These are phyloP conservation scores for Fusarium sulawesiense DNA, from an alignment of 2,329 filamentous ascomycete species.

Conservation along the genomic window DNA sequence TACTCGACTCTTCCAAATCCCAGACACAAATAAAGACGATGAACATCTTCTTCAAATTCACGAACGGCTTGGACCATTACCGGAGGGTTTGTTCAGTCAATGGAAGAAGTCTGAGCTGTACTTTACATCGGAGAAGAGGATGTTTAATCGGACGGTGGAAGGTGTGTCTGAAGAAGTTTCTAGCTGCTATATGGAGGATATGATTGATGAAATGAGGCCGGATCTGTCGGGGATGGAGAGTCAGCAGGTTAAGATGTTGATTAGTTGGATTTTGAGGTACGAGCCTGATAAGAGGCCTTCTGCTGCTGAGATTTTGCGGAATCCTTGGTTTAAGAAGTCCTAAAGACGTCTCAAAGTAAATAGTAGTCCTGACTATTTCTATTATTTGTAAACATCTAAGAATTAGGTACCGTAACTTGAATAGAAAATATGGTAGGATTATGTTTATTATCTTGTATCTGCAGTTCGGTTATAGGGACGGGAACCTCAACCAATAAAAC, in stretches of 20 bases:
- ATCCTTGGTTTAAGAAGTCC: neutral
- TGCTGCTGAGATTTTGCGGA: neutral
- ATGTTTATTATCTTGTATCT: too few species aligned
- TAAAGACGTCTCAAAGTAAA: too few species aligned
- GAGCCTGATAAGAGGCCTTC: neutral
- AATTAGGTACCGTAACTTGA: too few species aligned
- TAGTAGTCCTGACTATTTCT: too few species aligned
- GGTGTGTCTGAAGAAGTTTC: neutral
- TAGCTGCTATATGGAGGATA: neutral
- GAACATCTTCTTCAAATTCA: neutral
- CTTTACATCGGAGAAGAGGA: accelerated
- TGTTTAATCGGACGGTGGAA: neutral
- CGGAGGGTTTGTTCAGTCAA: accelerated
- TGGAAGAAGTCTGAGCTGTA: neutral
- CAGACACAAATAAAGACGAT: neutral
- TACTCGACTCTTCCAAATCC: neutral
- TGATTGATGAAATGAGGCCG: neutral
- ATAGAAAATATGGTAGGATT: too few species aligned
- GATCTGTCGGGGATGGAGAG: neutral
- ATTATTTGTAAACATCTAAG: too few species aligned
- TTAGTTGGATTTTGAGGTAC: neutral
- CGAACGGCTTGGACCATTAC: neutral
- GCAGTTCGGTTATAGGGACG: too few species aligned
- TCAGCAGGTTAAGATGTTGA: neutral
- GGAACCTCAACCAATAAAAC: too few species aligned